Conservation (phyloP, 176 grass and related monocot species). For the Oropetium thomaeum region DNA sequence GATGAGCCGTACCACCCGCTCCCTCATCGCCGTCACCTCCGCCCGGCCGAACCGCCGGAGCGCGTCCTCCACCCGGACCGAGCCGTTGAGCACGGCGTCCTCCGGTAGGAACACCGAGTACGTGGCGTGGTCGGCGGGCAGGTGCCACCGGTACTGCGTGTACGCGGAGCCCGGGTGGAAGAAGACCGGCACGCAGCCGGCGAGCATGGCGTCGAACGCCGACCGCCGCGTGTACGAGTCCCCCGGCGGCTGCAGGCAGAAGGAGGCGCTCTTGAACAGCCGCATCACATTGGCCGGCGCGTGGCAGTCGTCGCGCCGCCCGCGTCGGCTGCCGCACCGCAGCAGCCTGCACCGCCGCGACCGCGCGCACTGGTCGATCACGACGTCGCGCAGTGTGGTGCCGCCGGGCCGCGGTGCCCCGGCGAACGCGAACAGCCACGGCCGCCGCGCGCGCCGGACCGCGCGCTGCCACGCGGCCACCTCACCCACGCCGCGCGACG, state of each 20-base stretch:
- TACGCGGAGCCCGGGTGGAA: conserved; percentile 60
- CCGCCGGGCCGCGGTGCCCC: conserved; percentile 21
- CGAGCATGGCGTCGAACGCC: conserved; percentile 63
- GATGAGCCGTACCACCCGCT: conserved; percentile 65
- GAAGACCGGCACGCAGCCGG: conserved; percentile 74
- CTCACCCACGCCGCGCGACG: conserved; percentile 33
- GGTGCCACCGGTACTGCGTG: conserved; percentile 59
- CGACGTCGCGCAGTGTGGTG: conserved; percentile 31
- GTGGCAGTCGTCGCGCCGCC: conserved; percentile 38
- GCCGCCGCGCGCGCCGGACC: conserved; percentile 33
- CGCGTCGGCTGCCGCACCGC: conserved; percentile 28
- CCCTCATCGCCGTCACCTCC: conserved; percentile 55
- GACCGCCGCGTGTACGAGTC: conserved; percentile 67
- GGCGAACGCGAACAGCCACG: conserved; percentile 62
- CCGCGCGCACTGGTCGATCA: conserved; percentile 47
- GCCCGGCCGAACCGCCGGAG: conserved; percentile 29
- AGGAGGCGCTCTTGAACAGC: conserved; percentile 45
- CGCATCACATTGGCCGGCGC: conserved; percentile 35
- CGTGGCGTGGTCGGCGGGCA: conserved; percentile 36
- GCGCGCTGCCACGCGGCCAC: conserved; percentile 48
- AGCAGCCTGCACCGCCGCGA: conserved; percentile 50
- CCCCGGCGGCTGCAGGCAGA: conserved; percentile 69
- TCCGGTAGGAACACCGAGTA: conserved; percentile 73
- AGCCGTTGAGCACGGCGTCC: conserved; percentile 49
- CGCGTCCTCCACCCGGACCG: conserved; percentile 54